Evolutionary conservation across 1,139 yeast species (phyloP).

Genomic region (Schwanniomyces etchellsii): DNA sequence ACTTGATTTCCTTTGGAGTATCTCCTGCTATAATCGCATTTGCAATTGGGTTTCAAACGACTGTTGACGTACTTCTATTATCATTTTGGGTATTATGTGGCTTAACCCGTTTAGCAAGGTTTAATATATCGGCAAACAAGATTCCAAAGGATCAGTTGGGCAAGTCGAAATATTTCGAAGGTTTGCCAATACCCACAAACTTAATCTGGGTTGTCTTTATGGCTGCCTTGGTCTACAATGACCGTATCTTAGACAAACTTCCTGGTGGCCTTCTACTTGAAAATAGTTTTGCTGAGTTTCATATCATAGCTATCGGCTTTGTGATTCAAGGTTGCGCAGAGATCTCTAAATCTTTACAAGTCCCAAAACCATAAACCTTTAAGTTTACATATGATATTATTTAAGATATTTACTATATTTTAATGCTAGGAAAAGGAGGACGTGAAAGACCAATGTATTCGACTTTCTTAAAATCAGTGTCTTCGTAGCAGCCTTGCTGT

Average conservation of each 20-base stretch:
- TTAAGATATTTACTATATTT: too few species aligned
- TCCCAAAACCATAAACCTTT: slow-evolving; percentile 68
- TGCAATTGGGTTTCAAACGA: slow-evolving; percentile 81
- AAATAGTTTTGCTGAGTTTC: slow-evolving; percentile 64
- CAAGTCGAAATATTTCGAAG: slow-evolving; percentile 82
- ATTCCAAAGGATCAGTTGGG: slow-evolving; percentile 86
- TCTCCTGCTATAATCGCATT: slow-evolving; percentile 93
- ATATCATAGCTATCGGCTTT: slow-evolving; percentile 61
- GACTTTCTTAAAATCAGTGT: slow-evolving; percentile 18
- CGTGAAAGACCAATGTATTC: slow-evolving; percentile 3
- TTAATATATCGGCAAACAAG: slow-evolving; percentile 88
- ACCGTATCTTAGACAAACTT: slow-evolving; percentile 41
- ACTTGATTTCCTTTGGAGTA: slow-evolving; percentile 86
- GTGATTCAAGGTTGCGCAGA: slow-evolving; percentile 82
- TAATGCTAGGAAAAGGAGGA: too few species aligned
- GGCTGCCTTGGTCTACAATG: slow-evolving; percentile 58
- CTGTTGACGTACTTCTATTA: slow-evolving; percentile 70
- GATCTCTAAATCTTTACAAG: slow-evolving; percentile 83
- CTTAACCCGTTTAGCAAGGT: slow-evolving; percentile 86
- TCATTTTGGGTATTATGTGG: slow-evolving; percentile 91
- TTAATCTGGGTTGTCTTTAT: slow-evolving; percentile 66
- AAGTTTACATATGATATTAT: slow-evolving; percentile 1
- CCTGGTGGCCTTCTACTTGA: slow-evolving; percentile 61
- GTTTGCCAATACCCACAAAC: slow-evolving; percentile 91
- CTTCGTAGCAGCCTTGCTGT: slow-evolving; percentile 21